Evolutionary conservation across 768 basidiomycete genomes (phyloP).

Genomic region (Lactarius quietus): DNA sequence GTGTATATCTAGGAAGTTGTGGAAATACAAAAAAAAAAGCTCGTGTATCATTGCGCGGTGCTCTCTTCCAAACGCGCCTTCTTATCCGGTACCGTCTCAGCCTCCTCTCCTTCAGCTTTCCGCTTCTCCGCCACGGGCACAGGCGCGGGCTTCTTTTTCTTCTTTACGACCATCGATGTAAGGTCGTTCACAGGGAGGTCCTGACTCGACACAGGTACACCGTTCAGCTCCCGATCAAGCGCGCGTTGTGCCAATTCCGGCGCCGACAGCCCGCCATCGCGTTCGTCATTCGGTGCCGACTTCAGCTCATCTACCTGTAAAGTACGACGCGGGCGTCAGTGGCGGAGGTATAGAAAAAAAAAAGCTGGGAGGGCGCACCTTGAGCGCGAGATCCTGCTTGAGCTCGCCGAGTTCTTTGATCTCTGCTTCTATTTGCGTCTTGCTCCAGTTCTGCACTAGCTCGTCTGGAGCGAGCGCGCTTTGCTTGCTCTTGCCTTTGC

Average conservation of each 20-base stretch:
- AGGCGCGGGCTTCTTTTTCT: conserved; percentile 56
- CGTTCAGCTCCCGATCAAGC: conserved; percentile 67
- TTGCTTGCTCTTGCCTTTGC: conserved; percentile 51
- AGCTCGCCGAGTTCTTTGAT: conserved; percentile 74
- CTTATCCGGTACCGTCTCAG: conserved; percentile 51
- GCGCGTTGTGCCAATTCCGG: conserved; percentile 69
- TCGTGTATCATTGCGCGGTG: conserved; percentile 24
- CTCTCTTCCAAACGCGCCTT: conserved; percentile 56
- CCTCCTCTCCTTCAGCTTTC: conserved; percentile 62
- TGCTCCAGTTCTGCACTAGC: conserved; percentile 60
- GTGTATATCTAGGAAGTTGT: too few relatives aligned
- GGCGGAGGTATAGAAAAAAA: background rate
- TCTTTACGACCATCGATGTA: conserved; percentile 83
- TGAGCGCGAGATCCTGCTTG: conserved; percentile 77
- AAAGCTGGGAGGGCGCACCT: conserved; percentile 45
- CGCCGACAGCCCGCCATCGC: conserved; percentile 43
- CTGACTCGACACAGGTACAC: conserved; percentile 32
- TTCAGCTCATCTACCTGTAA: conserved; percentile 89
- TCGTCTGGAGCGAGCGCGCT: conserved; percentile 46
- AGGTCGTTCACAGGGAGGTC: conserved; percentile 67
- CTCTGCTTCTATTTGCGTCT: conserved; percentile 71
- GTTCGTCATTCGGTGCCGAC: conserved; percentile 62
- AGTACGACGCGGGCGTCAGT: background rate
- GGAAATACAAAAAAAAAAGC: too few relatives aligned
- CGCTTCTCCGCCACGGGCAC: conserved; percentile 47